Evolutionary conservation across 2,329 filamentous ascomycete species (phyloP).

Genomic region (Aureobasidium sp.): DNA sequence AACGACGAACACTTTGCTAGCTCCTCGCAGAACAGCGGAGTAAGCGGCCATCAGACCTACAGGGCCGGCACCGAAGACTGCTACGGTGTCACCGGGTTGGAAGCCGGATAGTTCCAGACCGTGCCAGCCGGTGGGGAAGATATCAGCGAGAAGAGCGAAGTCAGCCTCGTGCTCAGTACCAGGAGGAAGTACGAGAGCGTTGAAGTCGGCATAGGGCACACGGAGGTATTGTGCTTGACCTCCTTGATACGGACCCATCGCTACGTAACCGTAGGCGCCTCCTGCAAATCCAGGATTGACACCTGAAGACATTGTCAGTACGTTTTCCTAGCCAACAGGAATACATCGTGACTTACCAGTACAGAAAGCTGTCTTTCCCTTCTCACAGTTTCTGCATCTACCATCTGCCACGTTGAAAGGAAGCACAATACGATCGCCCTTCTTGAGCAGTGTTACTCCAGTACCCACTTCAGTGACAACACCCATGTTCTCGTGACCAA

Average conservation of each 20-base stretch:
- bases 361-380: slow-evolving; percentile 41
- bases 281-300: slow-evolving; percentile 53
- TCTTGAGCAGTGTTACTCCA: slow-evolving; percentile 52
- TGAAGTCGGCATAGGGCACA: slow-evolving; percentile 60
- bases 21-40: slow-evolving; percentile 51
- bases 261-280: slow-evolving; percentile 46
- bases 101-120: slow-evolving; percentile 51
- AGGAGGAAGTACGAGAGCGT: slow-evolving; percentile 51
- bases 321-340: accelerated
- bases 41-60: slow-evolving; percentile 59
- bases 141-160: slow-evolving; percentile 45
- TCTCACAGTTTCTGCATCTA: slow-evolving; percentile 56
- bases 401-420: slow-evolving; percentile 59
- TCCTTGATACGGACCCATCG: slow-evolving; percentile 43
- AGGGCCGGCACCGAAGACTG: slow-evolving; percentile 56
- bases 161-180: slow-evolving; percentile 54
- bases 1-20: slow-evolving; percentile 52
- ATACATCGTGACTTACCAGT: slow-evolving; percentile 25
- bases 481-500: slow-evolving; percentile 56
- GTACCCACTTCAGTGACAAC: slow-evolving; percentile 46
- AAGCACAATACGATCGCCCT: slow-evolving; percentile 55
- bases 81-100: slow-evolving; percentile 51
- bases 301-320: background rate
- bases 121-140: slow-evolving; percentile 47
- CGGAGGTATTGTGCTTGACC: slow-evolving; percentile 58